A percentile compares a stretch with the other conserved stretches of the same genome.
Evolutionary conservation across 352 stramenopile genomes (phyloP).

Genomic region (Blastocystis sp.): DNA sequence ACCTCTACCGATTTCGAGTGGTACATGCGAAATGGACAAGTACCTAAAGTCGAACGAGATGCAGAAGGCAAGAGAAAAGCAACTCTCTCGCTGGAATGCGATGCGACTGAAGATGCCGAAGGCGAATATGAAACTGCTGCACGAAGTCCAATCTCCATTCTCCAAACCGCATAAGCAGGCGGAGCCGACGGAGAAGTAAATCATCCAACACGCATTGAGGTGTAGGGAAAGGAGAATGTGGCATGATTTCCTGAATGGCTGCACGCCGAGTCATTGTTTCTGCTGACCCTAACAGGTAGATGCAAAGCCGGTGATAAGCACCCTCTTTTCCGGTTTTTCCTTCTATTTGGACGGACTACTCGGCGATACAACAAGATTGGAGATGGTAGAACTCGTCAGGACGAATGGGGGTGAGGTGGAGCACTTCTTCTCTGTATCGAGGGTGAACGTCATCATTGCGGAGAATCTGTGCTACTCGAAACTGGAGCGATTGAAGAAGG

Average conservation of each 20-base stretch:
- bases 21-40: too few species aligned
- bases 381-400: conserved; percentile 51
- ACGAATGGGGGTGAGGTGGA: conserved; percentile 43
- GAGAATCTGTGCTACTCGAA: conserved; percentile 51
- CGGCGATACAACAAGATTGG: conserved; percentile 34
- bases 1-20: too few species aligned
- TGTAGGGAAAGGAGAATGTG: neutral
- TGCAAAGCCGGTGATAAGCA: neutral
- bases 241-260: conserved; percentile 13
- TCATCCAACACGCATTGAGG: neutral
- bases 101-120: too few species aligned
- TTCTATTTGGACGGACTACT: conserved; percentile 61
- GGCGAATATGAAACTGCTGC: too few species aligned
- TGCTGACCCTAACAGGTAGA: neutral
- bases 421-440: conserved; percentile 37
- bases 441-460: conserved; percentile 22
- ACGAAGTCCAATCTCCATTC: too few species aligned
- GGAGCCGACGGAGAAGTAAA: neutral
- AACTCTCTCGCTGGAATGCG: too few species aligned
- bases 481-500: conserved; percentile 2
- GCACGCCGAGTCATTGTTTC: neutral
- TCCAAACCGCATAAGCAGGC: too few species aligned
- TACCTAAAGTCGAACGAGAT: too few species aligned
- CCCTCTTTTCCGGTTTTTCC: conserved; percentile 26
- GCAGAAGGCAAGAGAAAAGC: too few species aligned